Evolutionary conservation across 2,329 filamentous ascomycete genomes (phyloP), one percentile per base, ranked within the genome.

Genomic region (Ploettnerulaceae sp.): DNA sequence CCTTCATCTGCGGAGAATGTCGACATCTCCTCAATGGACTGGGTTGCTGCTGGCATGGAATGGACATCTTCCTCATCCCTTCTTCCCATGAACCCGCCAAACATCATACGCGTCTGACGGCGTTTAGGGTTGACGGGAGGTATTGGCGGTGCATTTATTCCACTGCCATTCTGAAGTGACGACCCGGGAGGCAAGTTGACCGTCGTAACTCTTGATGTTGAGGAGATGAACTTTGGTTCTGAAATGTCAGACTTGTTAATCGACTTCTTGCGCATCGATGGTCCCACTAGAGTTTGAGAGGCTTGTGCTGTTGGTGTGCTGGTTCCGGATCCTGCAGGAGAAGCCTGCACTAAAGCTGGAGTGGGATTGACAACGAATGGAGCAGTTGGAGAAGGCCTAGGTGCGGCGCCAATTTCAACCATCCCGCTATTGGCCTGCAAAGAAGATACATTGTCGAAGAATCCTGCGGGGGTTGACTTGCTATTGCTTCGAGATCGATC

Each of bases 201-300:
- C 7, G 61, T 63, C n/a, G 56, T 54, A 21, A 64, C 49, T 40
- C 57, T 57, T 4, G 59, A 64, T 17, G 62, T 64, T 9, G 59
- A 61, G 12, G 61, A 63, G 22, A 64, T 40, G 22, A 64, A 58
- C 33, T 40, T 59, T 15, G 62, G 62, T 22, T 64, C 62, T 3
- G 62, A 64, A 20, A 64, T 64, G 1, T 63, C 59, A 7, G 57
- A 54, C 37, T 64, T 64, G 20, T 61, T 63, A 36, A 64, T 53
- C 4, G 61, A 62, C 35, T 50, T 53, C 45, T 64, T 64, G 4
- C 61, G 54, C n/a, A 47, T 18, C 3, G 47, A 36, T 21, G 56
- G 50, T 2, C 45, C 31, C 3, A 43, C 48, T 4, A 33, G 31
- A 5, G 21, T 12, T 15, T 57, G 51, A 17, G 33, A 14, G 34